These are phyloP conservation scores for Aspergillus baeticus DNA, from an alignment of 495 filamentous ascomycete genomes.

Conservation along the genomic window DNA sequence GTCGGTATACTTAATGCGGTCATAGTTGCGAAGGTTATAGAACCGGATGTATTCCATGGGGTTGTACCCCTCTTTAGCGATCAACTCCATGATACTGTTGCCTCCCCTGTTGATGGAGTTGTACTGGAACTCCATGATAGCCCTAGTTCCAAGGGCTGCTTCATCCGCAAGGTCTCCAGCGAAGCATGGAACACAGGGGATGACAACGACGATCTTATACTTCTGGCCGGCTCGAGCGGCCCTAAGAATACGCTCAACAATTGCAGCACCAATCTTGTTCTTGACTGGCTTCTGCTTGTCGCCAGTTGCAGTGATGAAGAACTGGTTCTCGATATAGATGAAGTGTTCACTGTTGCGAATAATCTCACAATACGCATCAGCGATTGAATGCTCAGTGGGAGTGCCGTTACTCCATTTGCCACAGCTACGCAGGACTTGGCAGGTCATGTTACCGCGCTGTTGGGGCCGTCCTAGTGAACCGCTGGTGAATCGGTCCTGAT, in stretches of 20 bases:
- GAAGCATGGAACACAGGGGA: conserved; percentile 87
- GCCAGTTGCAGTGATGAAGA: conserved; percentile 91
- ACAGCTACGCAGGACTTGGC: conserved; percentile 69
- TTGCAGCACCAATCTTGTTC: conserved; percentile 85
- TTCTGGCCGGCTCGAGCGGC: conserved; percentile 69
- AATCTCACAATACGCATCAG: conserved; percentile 80
- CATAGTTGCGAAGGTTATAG: conserved; percentile 93
- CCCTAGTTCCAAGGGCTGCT: conserved; percentile 77
- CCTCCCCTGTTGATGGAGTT: conserved; percentile 86
- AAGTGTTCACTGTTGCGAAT: conserved; percentile 82
- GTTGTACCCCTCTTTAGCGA: conserved; percentile 69
- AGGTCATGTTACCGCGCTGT: conserved; percentile 50
- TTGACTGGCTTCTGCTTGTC: conserved; percentile 73
- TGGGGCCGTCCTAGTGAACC: conserved; percentile 24
- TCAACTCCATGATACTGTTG: conserved; percentile 77
- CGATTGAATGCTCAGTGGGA: conserved; percentile 77
- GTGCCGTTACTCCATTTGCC: conserved; percentile 73
- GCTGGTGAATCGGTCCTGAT: conserved; percentile 38
- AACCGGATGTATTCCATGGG: conserved; percentile 84
- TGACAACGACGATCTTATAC: conserved; percentile 83
- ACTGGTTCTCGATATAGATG: conserved; percentile 96
- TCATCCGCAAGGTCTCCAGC: conserved; percentile 83
- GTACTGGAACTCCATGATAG: conserved; percentile 97
- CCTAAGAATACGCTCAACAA: conserved; percentile 82
- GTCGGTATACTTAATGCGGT: conserved; percentile 75